phyloP scores from a whole-genome alignment of 106 monocot genomes.

The Apostasia shenzhenica region DNA sequence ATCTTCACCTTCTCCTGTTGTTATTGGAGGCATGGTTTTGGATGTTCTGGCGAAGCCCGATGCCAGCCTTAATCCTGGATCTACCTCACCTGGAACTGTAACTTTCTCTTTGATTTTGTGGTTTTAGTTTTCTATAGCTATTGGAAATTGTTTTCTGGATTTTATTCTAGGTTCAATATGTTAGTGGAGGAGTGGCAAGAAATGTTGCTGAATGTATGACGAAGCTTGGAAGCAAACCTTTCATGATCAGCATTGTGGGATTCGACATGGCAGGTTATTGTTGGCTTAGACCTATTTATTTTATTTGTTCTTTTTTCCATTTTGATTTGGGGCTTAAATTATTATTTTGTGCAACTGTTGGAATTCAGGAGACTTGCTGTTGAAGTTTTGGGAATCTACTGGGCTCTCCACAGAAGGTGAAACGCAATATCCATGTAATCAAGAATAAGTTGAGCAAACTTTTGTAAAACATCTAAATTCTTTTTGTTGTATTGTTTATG shows the following conservation, averaged over 20 bases:
- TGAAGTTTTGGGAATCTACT: constrained; percentile 61
- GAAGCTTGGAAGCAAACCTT: constrained; percentile 66
- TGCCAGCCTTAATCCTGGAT: constrained; percentile 32
- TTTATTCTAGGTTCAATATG: constrained; percentile 42
- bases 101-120: not conserved
- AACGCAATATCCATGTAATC: not conserved
- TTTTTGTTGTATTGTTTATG: no score
- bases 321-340: not conserved
- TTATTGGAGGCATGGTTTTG: constrained; percentile 84
- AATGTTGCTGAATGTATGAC: constrained; percentile 90
- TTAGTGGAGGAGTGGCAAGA: constrained; percentile 80
- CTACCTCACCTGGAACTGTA: constrained; percentile 72
- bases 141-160: not conserved
- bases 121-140: not conserved
- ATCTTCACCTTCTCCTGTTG: constrained; percentile 25
- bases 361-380: constrained; percentile 42
- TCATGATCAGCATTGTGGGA: constrained; percentile 78
- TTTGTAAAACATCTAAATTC: no score
- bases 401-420: constrained; percentile 75
- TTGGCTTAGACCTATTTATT: not conserved
- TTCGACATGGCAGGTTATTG: constrained; percentile 66
- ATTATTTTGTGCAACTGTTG: constrained; percentile 6
- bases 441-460: no score
- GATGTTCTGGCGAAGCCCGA: constrained; percentile 70
- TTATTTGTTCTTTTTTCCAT: not conserved